Conservation (phyloP, 768 basidiomycete species). For the Tephrocybe sp. region DNA sequence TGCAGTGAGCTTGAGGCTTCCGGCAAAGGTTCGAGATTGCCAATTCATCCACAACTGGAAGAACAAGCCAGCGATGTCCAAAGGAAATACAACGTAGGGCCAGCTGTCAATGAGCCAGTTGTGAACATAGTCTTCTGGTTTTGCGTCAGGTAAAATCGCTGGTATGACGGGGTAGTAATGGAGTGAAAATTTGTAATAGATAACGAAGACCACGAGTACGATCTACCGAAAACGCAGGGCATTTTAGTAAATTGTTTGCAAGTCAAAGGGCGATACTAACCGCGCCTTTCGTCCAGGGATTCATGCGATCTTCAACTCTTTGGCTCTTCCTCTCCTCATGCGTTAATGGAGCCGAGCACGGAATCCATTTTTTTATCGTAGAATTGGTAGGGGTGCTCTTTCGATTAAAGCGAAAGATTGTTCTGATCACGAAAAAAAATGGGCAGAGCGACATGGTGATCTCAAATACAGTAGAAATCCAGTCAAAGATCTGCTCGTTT, state of each 20-base stretch:
- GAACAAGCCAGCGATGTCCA: constrained; percentile 13
- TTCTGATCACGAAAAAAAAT: constrained; percentile 26
- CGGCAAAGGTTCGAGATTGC: constrained; percentile 21
- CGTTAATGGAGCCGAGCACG: constrained; percentile 19
- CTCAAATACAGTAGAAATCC: constrained; percentile 4
- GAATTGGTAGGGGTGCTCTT: neutral
- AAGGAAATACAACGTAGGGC: constrained; percentile 11
- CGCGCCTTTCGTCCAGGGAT: constrained; percentile 8
- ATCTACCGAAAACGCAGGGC: constrained; percentile 3
- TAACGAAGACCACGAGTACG: constrained; percentile 3
- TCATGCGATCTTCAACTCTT: constrained; percentile 18
- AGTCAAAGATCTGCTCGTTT: constrained; percentile 2
- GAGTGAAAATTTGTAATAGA: constrained; percentile 8
- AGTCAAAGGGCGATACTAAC: constrained; percentile 5
- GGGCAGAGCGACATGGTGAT: constrained; percentile 5
- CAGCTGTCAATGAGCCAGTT: constrained; percentile 7
- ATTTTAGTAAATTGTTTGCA: neutral
- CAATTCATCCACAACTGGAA: constrained; percentile 25
- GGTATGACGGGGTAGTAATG: constrained; percentile 9
- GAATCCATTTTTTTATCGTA: constrained; percentile 17
- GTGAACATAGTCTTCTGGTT: constrained; percentile 4
- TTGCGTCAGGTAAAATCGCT: constrained; percentile 5
- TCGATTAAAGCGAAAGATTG: constrained; percentile 17
- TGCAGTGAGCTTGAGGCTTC: constrained; percentile 16
- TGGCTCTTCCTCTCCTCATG: constrained; percentile 30